A percentile compares a stretch with the other conserved stretches of the same genome.
phyloP scores from a whole-genome alignment of 2,329 filamentous ascomycete genomes.

The Sordariomycetes sp. region DNA sequence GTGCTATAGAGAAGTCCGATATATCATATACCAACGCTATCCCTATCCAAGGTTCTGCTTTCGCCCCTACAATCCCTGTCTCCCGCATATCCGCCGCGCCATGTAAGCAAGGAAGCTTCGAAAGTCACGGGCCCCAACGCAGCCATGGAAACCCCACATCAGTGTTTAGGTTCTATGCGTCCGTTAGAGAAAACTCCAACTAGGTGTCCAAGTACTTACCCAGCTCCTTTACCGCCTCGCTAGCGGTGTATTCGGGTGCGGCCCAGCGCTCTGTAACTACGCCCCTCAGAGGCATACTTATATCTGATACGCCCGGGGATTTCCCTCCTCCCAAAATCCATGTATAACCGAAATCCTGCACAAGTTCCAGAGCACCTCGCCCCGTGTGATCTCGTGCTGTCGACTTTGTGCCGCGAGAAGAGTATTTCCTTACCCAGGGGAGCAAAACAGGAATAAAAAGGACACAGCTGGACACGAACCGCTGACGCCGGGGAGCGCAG shows the following conservation, averaged over 20 bases:
- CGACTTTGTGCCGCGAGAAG: not conserved
- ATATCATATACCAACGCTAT: too few relatives aligned
- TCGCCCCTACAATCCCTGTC: not conserved
- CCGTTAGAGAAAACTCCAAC: not conserved
- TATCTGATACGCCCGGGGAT: not conserved
- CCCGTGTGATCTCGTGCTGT: not conserved
- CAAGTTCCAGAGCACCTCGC: too few relatives aligned
- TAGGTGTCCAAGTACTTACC: not conserved
- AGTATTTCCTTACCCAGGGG: not conserved
- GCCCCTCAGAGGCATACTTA: not conserved
- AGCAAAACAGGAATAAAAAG: not conserved
- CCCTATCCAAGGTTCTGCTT: too few relatives aligned
- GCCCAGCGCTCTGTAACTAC: not conserved
- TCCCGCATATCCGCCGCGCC: not conserved
- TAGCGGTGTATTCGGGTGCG: not conserved
- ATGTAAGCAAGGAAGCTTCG: not conserved
- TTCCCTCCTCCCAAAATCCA: too few relatives aligned
- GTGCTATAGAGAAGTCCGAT: too few relatives aligned
- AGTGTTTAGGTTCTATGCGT: not conserved
- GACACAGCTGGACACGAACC: not conserved
- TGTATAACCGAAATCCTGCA: too few relatives aligned
- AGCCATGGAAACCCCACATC: not conserved
- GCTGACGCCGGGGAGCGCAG: not conserved
- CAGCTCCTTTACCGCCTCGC: not conserved
- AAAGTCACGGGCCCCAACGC: not conserved